These are phyloP conservation scores for Pichia occidentalis DNA, from an alignment of 805 yeast genomes.

Conservation along the genomic window DNA sequence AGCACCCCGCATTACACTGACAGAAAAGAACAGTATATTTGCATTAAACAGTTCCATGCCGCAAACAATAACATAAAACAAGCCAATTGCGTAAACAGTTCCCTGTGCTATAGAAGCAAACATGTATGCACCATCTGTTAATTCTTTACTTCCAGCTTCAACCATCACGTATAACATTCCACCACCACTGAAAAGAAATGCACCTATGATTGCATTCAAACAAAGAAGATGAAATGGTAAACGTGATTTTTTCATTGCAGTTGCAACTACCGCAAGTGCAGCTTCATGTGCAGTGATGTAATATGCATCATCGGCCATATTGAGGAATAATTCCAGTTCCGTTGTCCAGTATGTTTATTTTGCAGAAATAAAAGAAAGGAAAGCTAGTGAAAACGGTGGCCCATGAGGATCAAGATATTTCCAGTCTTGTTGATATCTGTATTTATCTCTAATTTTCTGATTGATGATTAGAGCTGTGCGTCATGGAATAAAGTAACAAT, in stretches of 20 bases:
- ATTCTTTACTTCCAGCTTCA: constrained; percentile 41
- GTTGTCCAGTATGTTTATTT: too few species aligned
- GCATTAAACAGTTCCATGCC: constrained; percentile 76
- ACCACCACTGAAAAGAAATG: constrained; percentile 60
- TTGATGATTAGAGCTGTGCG: too few species aligned
- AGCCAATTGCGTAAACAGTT: constrained; percentile 58
- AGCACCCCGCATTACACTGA: constrained; percentile 64
- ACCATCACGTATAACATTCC: constrained; percentile 60
- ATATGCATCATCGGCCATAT: constrained; percentile 42
- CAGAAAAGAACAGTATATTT: constrained; percentile 63
- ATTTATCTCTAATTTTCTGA: too few species aligned
- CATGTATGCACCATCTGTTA: constrained; percentile 41
- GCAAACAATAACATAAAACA: constrained; percentile 66
- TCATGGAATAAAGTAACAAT: too few species aligned
- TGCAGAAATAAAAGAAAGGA: too few species aligned
- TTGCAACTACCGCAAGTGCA: constrained; percentile 78
- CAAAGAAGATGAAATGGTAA: constrained; percentile 52
- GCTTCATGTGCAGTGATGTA: constrained; percentile 76
- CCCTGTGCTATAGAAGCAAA: constrained; percentile 53
- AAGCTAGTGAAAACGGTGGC: too few species aligned
- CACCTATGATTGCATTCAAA: constrained; percentile 64
- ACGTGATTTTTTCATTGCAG: constrained; percentile 77
- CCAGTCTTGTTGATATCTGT: too few species aligned
- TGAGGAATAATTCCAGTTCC: constrained; percentile 4
- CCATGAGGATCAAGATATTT: too few species aligned